Evolutionary conservation across 495 filamentous ascomycete species (phyloP), one percentile per base, ranked within the genome.

Genomic region (Echria macrotheca): DNA sequence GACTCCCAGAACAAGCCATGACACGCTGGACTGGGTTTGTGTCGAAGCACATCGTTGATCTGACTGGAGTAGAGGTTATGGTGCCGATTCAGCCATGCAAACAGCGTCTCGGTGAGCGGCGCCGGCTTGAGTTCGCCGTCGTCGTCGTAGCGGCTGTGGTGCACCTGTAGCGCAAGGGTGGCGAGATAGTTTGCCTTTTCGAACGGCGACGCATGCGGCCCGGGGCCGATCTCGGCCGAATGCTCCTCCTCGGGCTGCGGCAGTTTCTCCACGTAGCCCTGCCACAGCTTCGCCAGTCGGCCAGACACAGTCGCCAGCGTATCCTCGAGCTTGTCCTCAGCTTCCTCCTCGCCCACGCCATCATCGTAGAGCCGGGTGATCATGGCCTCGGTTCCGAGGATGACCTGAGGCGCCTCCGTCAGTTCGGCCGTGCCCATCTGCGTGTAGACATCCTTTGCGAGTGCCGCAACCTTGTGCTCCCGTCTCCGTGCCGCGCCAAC

Each of bases 1-100:
- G 81, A 75, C 57, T 88, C 85, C 91, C 91, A 96, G 63, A 86
- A 96, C 22, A 80, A 71, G 5, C 69, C 66, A 54, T 89, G 85
- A 37, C 80, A 78, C 2, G 87, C 82, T 28, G 87, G 85, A 49
- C 83, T 85, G 2, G 85, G 86, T 37, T 77, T 70, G 47, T 82
- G 64, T 19, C 72, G 71, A 50, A 76, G 68, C 29, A 95, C 68
- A 10, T 80, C 67, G 31, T 78, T 69, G 3, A 85, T 56, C 50
- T 85, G 83, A 37, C 73, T 68, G 17, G 65, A 65, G 51, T 81
- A 82, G 21, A 83, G 69, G 38, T 80, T 74, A 58, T 91, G 83
- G 55, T 85, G 75, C 2, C 72, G 71, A 43, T 87, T 73, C 29
- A 94, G 70, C 89, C 89, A 96, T 50, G 84, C 76, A 18, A 94